phyloP scores from a whole-genome alignment of 192 early-diverging fungal genomes.

The Thamnidium elegans region DNA sequence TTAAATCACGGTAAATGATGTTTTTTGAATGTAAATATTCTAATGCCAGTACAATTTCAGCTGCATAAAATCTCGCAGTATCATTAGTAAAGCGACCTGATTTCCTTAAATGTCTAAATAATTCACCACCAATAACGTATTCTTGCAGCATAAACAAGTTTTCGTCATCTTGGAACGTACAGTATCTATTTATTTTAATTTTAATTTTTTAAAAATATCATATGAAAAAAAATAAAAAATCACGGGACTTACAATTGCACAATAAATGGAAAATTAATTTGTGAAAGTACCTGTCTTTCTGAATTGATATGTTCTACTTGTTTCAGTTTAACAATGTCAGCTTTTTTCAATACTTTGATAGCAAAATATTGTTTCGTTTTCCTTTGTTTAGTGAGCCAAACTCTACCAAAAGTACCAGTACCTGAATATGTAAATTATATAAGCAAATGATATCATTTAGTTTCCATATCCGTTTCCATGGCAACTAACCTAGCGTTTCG shows the following conservation, averaged over 20 bases:
- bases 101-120: slow-evolving; percentile 82
- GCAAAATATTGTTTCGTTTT: slow-evolving; percentile 80
- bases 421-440: slow-evolving; percentile 46
- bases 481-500: slow-evolving; percentile 47
- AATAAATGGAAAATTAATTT: slow-evolving; percentile 83
- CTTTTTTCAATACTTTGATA: slow-evolving; percentile 92
- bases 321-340: slow-evolving; percentile 86
- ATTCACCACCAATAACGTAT: slow-evolving; percentile 84
- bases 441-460: not conserved
- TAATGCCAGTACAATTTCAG: slow-evolving; percentile 82
- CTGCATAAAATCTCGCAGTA: slow-evolving; percentile 82
- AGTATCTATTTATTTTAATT: slow-evolving; percentile 54
- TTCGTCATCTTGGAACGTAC: slow-evolving; percentile 81
- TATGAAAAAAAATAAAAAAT: slow-evolving; percentile 1
- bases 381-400: slow-evolving; percentile 80
- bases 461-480: not conserved
- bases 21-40: slow-evolving; percentile 79
- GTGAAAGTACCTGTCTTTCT: slow-evolving; percentile 85
- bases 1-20: slow-evolving; percentile 87
- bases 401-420: slow-evolving; percentile 94
- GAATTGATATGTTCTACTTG: slow-evolving; percentile 97
- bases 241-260: slow-evolving; percentile 79
- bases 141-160: slow-evolving; percentile 88
- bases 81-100: slow-evolving; percentile 81
- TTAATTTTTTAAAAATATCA: not conserved